phyloP scores from a whole-genome alignment of 768 basidiomycete species.

The Phylloporus arenicola region DNA sequence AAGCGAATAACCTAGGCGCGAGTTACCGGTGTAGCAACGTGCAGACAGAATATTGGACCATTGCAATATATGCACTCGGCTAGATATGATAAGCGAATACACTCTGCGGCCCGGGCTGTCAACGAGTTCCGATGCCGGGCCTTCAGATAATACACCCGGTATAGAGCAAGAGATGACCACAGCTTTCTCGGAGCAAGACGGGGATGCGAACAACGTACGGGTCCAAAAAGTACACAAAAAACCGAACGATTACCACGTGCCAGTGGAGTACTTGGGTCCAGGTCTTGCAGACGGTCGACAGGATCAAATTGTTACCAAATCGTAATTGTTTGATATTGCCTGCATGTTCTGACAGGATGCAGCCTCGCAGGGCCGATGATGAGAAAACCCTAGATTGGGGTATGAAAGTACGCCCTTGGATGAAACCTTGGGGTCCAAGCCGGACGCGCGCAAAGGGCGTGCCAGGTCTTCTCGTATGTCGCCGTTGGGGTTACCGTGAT shows the following conservation, averaged over 20 bases:
- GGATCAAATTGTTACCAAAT: conserved; percentile 22
- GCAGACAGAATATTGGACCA: neutral
- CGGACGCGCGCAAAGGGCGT: conserved; percentile 28
- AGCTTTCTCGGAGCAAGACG: conserved; percentile 11
- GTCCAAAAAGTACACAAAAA: conserved; percentile 5
- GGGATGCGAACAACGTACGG: neutral
- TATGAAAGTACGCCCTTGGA: conserved; percentile 13
- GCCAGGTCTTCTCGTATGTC: conserved; percentile 17
- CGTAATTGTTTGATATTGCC: conserved; percentile 8
- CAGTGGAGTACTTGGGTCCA: conserved; percentile 24
- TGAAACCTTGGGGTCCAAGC: conserved; percentile 16
- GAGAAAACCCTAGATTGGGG: conserved; percentile 19
- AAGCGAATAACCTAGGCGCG: conserved; percentile 9
- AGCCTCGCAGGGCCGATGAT: conserved; percentile 19
- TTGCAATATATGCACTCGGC: conserved; percentile 7
- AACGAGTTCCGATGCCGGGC: conserved; percentile 23
- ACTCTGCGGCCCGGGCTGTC: conserved; percentile 12
- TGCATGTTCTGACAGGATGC: conserved; percentile 13
- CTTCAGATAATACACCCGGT: conserved; percentile 1
- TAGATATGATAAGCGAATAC: conserved; percentile 24
- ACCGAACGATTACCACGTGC: conserved; percentile 23
- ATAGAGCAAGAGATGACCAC: conserved; percentile 10
- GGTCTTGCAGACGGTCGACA: conserved; percentile 16
- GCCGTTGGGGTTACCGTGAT: conserved; percentile 12
- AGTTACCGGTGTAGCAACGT: conserved; percentile 7